Conservation (phyloP, 2,329 filamentous ascomycete genomes). For the Elsinoe australis region DNA sequence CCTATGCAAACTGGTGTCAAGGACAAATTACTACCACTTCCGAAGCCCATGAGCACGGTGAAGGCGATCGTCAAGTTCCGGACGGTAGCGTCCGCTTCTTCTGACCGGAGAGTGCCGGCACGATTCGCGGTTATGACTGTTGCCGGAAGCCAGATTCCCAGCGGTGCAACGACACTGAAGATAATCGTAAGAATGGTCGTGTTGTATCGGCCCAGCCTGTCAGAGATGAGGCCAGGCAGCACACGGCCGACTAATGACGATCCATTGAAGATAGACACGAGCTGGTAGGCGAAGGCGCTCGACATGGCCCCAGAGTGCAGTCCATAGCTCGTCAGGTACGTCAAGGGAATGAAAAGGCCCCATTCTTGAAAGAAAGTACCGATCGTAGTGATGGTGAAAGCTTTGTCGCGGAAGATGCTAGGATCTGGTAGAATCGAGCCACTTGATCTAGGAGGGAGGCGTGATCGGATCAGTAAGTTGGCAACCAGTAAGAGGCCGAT, state of each 20-base stretch:
- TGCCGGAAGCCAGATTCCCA: slow-evolving; percentile 65
- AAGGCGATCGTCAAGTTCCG: slow-evolving; percentile 25
- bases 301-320: slow-evolving; percentile 54
- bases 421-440: slow-evolving; percentile 37
- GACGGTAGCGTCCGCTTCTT: slow-evolving; percentile 21
- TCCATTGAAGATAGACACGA: slow-evolving; percentile 70
- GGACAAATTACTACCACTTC: slow-evolving; percentile 32
- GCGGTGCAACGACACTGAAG: slow-evolving; percentile 54
- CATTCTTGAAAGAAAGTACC: slow-evolving; percentile 42
- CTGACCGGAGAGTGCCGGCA: no score
- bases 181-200: slow-evolving; percentile 60
- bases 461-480: slow-evolving; percentile 34
- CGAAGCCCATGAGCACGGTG: slow-evolving; percentile 32
- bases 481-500: slow-evolving; percentile 33
- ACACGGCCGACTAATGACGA: slow-evolving; percentile 69
- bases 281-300: slow-evolving; percentile 59
- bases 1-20: slow-evolving; percentile 39
- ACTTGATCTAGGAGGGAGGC: slow-evolving; percentile 36
- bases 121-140: slow-evolving; percentile 29
- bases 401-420: slow-evolving; percentile 33
- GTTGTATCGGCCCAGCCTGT: slow-evolving; percentile 74
- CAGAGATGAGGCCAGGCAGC: slow-evolving; percentile 66
- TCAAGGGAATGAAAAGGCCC: slow-evolving; percentile 56
- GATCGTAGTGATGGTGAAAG: slow-evolving; percentile 35
- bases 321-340: slow-evolving; percentile 71